Evolutionary conservation across 257 asterid species (phyloP).

Genomic region (Fraxinus anomala): DNA sequence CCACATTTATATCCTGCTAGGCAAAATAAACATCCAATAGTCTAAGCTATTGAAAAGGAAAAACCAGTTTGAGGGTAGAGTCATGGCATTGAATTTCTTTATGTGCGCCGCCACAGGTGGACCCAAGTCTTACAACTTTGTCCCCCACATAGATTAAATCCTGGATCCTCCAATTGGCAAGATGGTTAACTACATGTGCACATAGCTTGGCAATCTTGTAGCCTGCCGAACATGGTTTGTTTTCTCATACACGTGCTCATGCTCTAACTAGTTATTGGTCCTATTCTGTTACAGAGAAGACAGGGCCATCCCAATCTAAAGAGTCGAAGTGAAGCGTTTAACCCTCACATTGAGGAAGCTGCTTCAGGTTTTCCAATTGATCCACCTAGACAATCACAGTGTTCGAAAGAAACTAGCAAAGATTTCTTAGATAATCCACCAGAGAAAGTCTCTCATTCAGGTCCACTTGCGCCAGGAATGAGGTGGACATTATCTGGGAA

Average conservation of each 20-base stretch:
- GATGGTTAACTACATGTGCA: too few relatives aligned
- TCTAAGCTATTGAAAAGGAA: neutral
- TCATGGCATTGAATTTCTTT: neutral
- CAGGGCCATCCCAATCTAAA: conserved; percentile 46
- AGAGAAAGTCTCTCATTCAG: conserved; percentile 56
- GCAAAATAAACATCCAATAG: neutral
- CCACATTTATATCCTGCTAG: neutral
- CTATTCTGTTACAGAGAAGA: conserved; percentile 50
- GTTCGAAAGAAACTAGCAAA: conserved; percentile 36
- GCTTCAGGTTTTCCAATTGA: conserved; percentile 38
- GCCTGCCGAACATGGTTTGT: too few relatives aligned
- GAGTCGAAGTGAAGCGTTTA: conserved; percentile 46
- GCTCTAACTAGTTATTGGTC: neutral
- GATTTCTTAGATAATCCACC: conserved; percentile 37
- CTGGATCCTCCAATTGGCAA: too few relatives aligned
- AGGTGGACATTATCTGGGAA: conserved; percentile 49
- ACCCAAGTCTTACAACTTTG: too few relatives aligned
- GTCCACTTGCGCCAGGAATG: conserved; percentile 63
- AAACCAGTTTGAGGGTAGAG: neutral
- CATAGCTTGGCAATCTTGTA: too few relatives aligned
- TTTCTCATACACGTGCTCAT: too few relatives aligned
- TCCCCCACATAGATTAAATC: too few relatives aligned
- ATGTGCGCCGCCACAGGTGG: too few relatives aligned
- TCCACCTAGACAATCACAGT: conserved; percentile 37
- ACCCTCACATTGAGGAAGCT: conserved; percentile 41